These are phyloP conservation scores for Lolium multiflorum DNA, from an alignment of 176 grass and related monocot species.

Conservation along the genomic window DNA sequence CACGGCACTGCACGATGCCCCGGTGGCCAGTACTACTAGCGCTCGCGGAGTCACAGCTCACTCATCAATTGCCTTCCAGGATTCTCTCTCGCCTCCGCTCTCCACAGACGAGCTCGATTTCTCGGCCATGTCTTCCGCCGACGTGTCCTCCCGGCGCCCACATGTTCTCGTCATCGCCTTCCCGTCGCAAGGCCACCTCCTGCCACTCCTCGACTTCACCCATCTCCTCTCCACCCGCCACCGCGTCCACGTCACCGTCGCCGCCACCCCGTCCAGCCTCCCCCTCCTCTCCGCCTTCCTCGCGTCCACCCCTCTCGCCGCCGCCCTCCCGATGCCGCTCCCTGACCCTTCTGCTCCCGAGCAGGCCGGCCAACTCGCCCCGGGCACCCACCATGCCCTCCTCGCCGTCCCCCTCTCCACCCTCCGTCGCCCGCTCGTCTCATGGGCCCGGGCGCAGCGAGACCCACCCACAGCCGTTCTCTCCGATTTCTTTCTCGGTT, in stretches of 20 bases:
- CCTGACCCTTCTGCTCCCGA: slow-evolving; percentile 16
- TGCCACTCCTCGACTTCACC: slow-evolving; percentile 49
- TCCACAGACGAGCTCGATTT: background rate
- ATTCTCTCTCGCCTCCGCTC: background rate
- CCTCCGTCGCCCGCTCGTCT: slow-evolving; percentile 38
- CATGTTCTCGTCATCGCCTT: slow-evolving; percentile 48
- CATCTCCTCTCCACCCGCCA: slow-evolving; percentile 39
- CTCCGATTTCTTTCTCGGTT: slow-evolving; percentile 62
- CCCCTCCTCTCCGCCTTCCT: slow-evolving; percentile 51
- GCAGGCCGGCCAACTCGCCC: slow-evolving; percentile 12
- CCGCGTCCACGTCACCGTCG: slow-evolving; percentile 34
- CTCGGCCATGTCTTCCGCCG: background rate
- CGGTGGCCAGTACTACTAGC: background rate
- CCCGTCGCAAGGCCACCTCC: slow-evolving; percentile 49
- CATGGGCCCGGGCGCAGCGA: slow-evolving; percentile 43
- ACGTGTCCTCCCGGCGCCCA: background rate
- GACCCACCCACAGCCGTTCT: slow-evolving; percentile 36
- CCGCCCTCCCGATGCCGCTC: slow-evolving; percentile 22
- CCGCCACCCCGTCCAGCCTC: slow-evolving; percentile 36
- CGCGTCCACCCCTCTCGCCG: slow-evolving; percentile 35
- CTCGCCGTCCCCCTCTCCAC: slow-evolving; percentile 28
- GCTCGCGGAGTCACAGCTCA: background rate
- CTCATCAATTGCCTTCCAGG: background rate
- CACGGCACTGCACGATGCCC: background rate
- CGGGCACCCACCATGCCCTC: slow-evolving; percentile 31